Evolutionary conservation across 306 rosid genomes (phyloP), one percentile per base, ranked within the genome.

Genomic region (Medicago ruthenica): DNA sequence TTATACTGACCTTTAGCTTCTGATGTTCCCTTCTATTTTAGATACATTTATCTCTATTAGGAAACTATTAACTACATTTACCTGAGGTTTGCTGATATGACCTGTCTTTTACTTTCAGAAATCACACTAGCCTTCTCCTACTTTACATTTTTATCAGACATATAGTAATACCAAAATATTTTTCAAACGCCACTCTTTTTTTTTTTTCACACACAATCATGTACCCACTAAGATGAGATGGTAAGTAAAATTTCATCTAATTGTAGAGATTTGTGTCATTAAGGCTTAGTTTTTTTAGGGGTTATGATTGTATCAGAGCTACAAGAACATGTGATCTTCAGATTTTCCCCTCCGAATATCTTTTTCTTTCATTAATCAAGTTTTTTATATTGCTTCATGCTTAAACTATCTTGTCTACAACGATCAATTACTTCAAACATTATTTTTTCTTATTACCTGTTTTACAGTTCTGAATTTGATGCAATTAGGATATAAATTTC

Each of bases 401-500:
- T 37, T 63, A 15, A 36, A 75, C 64, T 75, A 40, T 65, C 72
- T 58, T 44, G 42, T 55, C 17, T 68, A 60, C 70, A 17, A n/a
- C 53, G 16, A 31, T 60, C 11, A 55, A 18, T 57, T 47, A 22
- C 63, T 70, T 60, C 51, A 48, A 70, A 79, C 70, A 45, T 79
- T 27, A 66, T 68, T 47, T 17, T 83, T 63, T 45, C 20, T 53
- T 70, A 36, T 53, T 63, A 54, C 47, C 34, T 62, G 54, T 54
- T 76, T 64, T 55, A 4, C 27, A 34, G 42, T 21, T 76, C 48
- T 63, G 15, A 55, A 45, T 54, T 71, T 65, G 53, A 71, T 71
- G 70, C 48, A 65, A 58, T 57, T 47, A 24, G 67, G 75, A 47
- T 65, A 37, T 36, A 65, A 16, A 61, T 80, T 51, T 69, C 75